Percentiles rank a stretch among this genome's conserved stretches.
Evolutionary conservation across 805 yeast species (phyloP).

Genomic region (Saturnispora ahearnii): DNA sequence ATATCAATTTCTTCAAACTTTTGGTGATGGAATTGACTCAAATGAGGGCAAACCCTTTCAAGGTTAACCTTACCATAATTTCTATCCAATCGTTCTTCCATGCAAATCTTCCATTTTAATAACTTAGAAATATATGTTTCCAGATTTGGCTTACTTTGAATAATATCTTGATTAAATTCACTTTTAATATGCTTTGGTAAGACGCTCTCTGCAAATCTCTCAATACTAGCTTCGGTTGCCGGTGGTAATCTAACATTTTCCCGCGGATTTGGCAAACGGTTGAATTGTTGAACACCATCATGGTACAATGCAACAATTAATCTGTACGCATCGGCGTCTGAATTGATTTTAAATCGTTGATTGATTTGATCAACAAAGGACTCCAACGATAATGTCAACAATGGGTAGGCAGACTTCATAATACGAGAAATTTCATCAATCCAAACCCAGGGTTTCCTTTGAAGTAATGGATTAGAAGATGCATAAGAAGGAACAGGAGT

Average conservation of each 20-base stretch:
- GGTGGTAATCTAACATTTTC: constrained; percentile 85
- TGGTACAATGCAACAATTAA: constrained; percentile 84
- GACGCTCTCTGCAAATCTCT: constrained; percentile 86
- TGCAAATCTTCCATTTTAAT: constrained; percentile 85
- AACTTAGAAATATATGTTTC: constrained; percentile 78
- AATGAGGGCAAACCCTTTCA: constrained; percentile 88
- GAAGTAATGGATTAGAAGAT: constrained; percentile 9
- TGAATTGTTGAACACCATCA: constrained; percentile 87
- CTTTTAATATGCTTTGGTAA: constrained; percentile 81
- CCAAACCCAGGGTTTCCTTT: constrained; percentile 83
- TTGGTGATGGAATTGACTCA: constrained; percentile 96
- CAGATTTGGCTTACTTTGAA: constrained; percentile 75
- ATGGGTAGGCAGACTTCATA: constrained; percentile 91
- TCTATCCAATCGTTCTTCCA: constrained; percentile 87
- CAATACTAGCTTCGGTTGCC: constrained; percentile 80
- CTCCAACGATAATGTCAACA: constrained; percentile 85
- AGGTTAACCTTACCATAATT: constrained; percentile 70
- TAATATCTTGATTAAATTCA: constrained; percentile 87
- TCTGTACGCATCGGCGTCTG: constrained; percentile 94
- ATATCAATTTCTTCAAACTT: constrained; percentile 95
- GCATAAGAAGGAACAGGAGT: constrained; percentile 4
- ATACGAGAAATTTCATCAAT: constrained; percentile 90
- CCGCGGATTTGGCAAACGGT: constrained; percentile 76
- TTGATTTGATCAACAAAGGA: constrained; percentile 92
- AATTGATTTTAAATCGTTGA: constrained; percentile 85